A percentile compares a stretch with the other conserved stretches of the same genome.
Conservation (phyloP, 345 rosid species). For the Pistacia integerrima region DNA sequence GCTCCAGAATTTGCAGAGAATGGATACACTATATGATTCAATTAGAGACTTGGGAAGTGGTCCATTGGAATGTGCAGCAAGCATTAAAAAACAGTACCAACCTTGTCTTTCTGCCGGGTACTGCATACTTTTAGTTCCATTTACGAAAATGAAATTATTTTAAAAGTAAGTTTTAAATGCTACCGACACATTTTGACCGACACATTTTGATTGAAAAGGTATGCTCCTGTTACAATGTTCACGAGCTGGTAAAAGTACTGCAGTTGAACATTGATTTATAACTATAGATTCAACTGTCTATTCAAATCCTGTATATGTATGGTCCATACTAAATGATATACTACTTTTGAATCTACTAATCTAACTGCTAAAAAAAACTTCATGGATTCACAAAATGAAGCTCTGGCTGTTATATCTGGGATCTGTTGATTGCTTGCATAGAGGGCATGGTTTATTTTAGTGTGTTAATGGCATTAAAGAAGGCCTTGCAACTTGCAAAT, state of each 20-base stretch:
- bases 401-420: not conserved
- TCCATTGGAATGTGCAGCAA: constrained; percentile 6
- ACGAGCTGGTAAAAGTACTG: not conserved
- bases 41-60: constrained; percentile 7
- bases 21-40: too few relatives aligned
- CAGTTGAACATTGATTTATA: not conserved
- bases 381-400: not conserved
- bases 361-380: too few relatives aligned
- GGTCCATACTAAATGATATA: not conserved
- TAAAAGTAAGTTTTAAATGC: constrained; percentile 4
- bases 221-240: not conserved
- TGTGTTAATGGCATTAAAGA: not conserved
- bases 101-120: not conserved
- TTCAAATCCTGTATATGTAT: too few relatives aligned
- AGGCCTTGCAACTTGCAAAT: not conserved
- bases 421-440: not conserved
- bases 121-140: constrained; percentile 1
- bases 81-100: not conserved
- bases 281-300: not conserved
- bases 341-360: not conserved
- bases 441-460: not conserved
- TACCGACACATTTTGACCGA: constrained; percentile 24
- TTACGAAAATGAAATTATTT: too few relatives aligned
- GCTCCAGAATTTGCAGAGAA: too few relatives aligned
- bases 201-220: not conserved